phyloP scores from a whole-genome alignment of 176 grass and related monocot genomes.

The Hyparrhenia diplandra region DNA sequence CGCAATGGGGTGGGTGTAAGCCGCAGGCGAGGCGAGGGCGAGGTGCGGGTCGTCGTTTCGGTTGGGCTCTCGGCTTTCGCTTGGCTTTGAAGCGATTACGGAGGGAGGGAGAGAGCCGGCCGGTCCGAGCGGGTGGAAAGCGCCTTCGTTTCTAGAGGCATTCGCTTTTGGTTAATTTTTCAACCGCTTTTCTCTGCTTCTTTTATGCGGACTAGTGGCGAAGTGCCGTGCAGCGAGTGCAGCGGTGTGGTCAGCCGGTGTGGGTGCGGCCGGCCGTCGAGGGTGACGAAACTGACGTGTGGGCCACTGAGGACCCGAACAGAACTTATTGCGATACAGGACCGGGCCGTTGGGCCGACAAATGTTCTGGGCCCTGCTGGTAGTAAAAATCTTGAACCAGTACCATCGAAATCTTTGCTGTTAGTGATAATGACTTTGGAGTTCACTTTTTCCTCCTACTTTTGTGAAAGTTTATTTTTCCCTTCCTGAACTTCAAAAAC shows the following conservation, averaged over 20 bases:
- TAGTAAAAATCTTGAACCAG: no score
- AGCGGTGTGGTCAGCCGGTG: no score
- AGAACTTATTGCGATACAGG: not conserved
- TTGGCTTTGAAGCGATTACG: constrained; percentile 32
- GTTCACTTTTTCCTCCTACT: no score
- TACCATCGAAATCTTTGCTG: not conserved
- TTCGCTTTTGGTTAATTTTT: constrained; percentile 2
- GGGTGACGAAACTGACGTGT: not conserved
- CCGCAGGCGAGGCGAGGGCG: not conserved
- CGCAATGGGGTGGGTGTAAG: not conserved
- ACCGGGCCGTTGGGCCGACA: not conserved
- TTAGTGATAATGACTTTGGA: not conserved
- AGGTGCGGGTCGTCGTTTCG: not conserved
- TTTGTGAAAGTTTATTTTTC: no score
- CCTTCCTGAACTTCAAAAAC: no score
- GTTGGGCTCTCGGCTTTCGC: not conserved
- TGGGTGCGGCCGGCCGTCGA: not conserved
- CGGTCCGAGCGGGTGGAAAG: constrained; percentile 10
- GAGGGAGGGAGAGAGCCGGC: not conserved
- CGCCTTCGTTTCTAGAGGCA: not conserved
- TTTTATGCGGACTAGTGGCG: not conserved
- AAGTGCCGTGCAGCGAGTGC: not conserved
- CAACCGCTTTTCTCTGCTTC: not conserved
- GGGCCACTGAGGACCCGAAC: not conserved
- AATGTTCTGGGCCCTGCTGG: not conserved